These are phyloP conservation scores for Ganoderma sinense DNA, from an alignment of 1,284 basidiomycete genomes.

Conservation along the genomic window DNA sequence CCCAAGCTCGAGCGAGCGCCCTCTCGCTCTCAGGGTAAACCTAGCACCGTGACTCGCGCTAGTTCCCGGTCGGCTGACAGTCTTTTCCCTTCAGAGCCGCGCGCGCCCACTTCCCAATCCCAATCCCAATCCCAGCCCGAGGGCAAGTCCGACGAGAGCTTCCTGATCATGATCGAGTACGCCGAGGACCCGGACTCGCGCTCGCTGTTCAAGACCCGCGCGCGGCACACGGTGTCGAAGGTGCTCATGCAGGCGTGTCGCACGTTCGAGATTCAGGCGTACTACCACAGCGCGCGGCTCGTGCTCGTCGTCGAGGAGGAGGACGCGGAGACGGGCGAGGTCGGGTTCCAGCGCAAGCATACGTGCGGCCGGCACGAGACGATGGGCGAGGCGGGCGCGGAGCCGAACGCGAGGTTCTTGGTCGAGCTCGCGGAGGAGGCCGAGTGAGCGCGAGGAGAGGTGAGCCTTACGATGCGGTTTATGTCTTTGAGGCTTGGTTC, in stretches of 20 bases:
- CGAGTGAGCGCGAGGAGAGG: background rate
- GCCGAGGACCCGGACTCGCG: slow-evolving; percentile 26
- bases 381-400: slow-evolving; percentile 34
- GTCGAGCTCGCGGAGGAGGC: slow-evolving; percentile 26
- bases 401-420: slow-evolving; percentile 28
- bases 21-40: background rate
- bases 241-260: slow-evolving; percentile 39
- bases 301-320: slow-evolving; percentile 29
- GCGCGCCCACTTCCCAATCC: background rate
- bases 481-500: background rate
- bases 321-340: slow-evolving; percentile 20
- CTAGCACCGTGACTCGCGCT: background rate
- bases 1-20: background rate
- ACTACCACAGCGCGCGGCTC: slow-evolving; percentile 29
- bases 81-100: background rate
- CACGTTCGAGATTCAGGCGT: slow-evolving; percentile 36
- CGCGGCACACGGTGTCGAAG: slow-evolving; percentile 36
- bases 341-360: slow-evolving; percentile 22
- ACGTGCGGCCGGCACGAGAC: slow-evolving; percentile 28
- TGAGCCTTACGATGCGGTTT: background rate
- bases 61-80: background rate
- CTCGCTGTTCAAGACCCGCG: slow-evolving; percentile 39
- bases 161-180: slow-evolving; percentile 35
- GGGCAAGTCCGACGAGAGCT: slow-evolving; percentile 29
- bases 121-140: slow-evolving; percentile 12